Evolutionary conservation across 2,329 filamentous ascomycete species (phyloP).

Genomic region (Diplodia sapinea): DNA sequence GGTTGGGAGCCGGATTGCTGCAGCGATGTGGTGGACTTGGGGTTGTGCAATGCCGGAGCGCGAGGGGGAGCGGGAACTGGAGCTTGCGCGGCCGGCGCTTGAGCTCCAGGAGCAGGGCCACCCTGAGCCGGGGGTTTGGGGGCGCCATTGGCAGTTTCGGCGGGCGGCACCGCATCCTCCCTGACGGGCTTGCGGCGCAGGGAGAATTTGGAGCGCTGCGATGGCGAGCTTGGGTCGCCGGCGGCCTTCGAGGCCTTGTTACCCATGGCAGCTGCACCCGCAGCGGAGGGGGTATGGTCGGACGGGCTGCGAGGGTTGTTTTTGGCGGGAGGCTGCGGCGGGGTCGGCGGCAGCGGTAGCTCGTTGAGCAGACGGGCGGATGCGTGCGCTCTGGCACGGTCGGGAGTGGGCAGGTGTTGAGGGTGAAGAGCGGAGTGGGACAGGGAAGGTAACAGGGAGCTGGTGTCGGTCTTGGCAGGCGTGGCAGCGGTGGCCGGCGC

Average conservation of each 20-base stretch:
- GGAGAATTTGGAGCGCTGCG: conserved; percentile 16
- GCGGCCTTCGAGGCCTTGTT: conserved; percentile 37
- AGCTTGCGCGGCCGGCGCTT: conserved; percentile 14
- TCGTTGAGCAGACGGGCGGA: conserved; percentile 33
- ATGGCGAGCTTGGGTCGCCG: neutral
- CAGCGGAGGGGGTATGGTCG: neutral
- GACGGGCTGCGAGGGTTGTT: conserved; percentile 6
- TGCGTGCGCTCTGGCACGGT: conserved; percentile 16
- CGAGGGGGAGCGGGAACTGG: conserved; percentile 13
- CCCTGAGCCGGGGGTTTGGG: neutral
- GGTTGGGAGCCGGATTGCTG: conserved; percentile 7
- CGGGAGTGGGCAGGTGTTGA: conserved; percentile 23
- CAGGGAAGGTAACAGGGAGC: conserved; percentile 31
- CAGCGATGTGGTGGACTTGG: conserved; percentile 13
- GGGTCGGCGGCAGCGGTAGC: conserved; percentile 38
- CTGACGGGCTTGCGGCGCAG: conserved; percentile 31
- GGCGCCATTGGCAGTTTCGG: neutral
- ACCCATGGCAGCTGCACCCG: conserved; percentile 34
- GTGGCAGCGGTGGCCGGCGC: conserved; percentile 39
- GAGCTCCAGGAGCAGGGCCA: conserved; percentile 12
- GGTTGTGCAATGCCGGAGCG: conserved; percentile 6
- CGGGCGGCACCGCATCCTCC: conserved; percentile 4
- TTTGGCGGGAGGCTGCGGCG: conserved; percentile 46
- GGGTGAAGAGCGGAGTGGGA: conserved; percentile 32
- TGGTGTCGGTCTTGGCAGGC: conserved; percentile 35